Base-by-base conservation (phyloP, 169 alveolate genomes). In the Neospora caninum region DNA sequence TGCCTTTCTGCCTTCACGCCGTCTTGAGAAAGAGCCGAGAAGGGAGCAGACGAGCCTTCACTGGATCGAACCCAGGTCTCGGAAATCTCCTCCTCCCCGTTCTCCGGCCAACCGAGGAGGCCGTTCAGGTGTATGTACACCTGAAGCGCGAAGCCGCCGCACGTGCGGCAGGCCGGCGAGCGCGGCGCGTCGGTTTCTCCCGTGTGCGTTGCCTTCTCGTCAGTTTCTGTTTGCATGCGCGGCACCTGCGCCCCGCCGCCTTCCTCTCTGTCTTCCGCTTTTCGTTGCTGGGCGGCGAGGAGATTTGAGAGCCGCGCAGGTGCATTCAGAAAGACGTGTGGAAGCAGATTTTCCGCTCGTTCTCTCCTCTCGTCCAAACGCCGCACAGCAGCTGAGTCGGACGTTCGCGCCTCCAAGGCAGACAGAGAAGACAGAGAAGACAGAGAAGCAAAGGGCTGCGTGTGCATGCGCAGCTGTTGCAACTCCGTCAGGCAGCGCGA, bases 61-160 rank as follows among this genome's bases (percentile, higher is more conserved):
- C 13, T 49, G 58, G 22, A 4, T 7, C 58, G 58, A 49, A 49
- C 4, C 4, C 58, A 29, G 31, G 73, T 27, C 73, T 1, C 73
- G n/a, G 31, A 22, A 7, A 29, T 16, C 73, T 64, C 31, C 31
- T 27, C 34, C 73, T 64, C 73, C 73, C 7, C 73, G 73, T 29
- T 9, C 73, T 64, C 31, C 16, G 73, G 31, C n/a, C 7, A 4
- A 7, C 73, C 73, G 1, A 64, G 73, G n/a, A 64, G 73, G 7
- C 73, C 73, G 73, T 64, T 64, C 73, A 78, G 42, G 86, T 78
- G 39, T n/a, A 78, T 25, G 45, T 78, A 78, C 43, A n/a, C 86
- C 86, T 38, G 86, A n/a, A 78, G 86, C 39, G 86, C 39, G 86
- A 78, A 78, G 31, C 86, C 86, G 49, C 86, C 86, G 45, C n/a